Percentiles rank a stretch among this genome's conserved stretches.
phyloP scores from a whole-genome alignment of 805 yeast species.

The Metschnikowia sp. region DNA sequence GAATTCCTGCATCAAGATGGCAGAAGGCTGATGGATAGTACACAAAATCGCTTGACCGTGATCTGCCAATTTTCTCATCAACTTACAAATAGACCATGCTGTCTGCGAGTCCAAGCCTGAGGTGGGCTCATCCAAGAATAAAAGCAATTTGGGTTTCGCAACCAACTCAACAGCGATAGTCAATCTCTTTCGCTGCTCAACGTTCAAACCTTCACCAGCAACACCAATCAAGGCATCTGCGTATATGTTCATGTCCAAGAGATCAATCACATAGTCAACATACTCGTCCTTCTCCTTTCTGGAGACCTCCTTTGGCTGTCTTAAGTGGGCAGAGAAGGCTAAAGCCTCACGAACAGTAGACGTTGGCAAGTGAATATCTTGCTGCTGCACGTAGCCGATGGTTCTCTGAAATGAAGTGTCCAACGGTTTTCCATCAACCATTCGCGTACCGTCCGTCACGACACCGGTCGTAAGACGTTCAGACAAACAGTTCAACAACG shows the following conservation, averaged over 20 bases:
- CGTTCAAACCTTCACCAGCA: conserved; percentile 54
- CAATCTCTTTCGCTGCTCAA: conserved; percentile 22
- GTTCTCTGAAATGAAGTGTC: conserved; percentile 69
- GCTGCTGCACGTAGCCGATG: conserved; percentile 81
- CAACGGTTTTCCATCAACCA: conserved; percentile 65
- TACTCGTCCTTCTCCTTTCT: conserved; percentile 58
- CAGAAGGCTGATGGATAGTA: conserved; percentile 78
- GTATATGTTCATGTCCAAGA: conserved; percentile 65
- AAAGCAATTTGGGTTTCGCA: conserved; percentile 60
- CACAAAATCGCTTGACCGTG: conserved; percentile 75
- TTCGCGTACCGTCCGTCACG: conserved; percentile 55
- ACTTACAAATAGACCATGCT: conserved; percentile 67
- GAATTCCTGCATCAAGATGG: conserved; percentile 62
- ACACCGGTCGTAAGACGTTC: conserved; percentile 70
- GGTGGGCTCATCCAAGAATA: conserved; percentile 71
- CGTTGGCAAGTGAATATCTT: conserved; percentile 67
- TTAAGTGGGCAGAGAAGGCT: conserved; percentile 64
- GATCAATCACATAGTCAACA: conserved; percentile 63
- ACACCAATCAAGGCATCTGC: conserved; percentile 81
- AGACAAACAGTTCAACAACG: conserved; percentile 67
- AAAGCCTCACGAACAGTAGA: conserved; percentile 75
- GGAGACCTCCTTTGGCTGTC: conserved; percentile 62
- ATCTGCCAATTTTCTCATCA: conserved; percentile 63
- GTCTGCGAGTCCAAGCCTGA: conserved; percentile 71
- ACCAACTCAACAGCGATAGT: conserved; percentile 72